Percentiles rank a stretch among this genome's conserved stretches.
These are phyloP conservation scores for Lactarius trivialis DNA, from an alignment of 768 basidiomycete species.

Conservation along the genomic window DNA sequence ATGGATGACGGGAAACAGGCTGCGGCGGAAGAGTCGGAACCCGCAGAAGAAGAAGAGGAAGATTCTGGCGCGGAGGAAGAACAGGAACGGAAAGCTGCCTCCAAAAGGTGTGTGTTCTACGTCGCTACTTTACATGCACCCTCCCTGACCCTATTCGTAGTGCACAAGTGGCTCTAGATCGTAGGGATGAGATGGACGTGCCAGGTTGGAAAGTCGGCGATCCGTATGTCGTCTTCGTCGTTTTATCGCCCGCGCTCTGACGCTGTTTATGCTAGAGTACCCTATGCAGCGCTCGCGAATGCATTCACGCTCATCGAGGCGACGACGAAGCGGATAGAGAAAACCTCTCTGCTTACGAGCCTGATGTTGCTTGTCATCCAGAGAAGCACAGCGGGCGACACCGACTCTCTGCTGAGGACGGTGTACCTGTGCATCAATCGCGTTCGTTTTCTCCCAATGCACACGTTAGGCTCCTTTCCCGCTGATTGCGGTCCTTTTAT, in stretches of 20 bases:
- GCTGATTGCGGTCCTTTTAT: not conserved
- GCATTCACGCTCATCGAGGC: constrained; percentile 85
- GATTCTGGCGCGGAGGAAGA: constrained; percentile 36
- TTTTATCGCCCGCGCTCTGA: not conserved
- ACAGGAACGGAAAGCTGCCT: constrained; percentile 47
- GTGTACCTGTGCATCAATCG: constrained; percentile 97
- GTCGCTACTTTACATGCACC: not conserved
- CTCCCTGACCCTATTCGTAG: constrained; percentile 32
- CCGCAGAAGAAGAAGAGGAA: constrained; percentile 31
- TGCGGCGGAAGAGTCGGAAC: constrained; percentile 25
- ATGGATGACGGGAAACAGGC: constrained; percentile 14
- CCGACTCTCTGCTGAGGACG: constrained; percentile 71
- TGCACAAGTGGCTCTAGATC: constrained; percentile 60
- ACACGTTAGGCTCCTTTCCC: not conserved
- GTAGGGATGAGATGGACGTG: constrained; percentile 64
- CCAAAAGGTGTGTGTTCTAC: constrained; percentile 50
- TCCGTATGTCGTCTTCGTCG: constrained; percentile 55
- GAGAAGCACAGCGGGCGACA: constrained; percentile 69
- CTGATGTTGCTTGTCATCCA: constrained; percentile 89
- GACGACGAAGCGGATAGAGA: constrained; percentile 93
- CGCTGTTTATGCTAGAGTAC: constrained; percentile 50
- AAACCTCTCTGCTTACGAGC: constrained; percentile 79
- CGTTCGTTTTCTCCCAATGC: constrained; percentile 39
- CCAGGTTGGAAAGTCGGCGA: constrained; percentile 78
- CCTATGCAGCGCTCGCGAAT: constrained; percentile 88